A percentile compares a stretch with the other conserved stretches of the same genome.
Evolutionary conservation across 2,329 filamentous ascomycete genomes (phyloP).

Genomic region (Ophiosphaerella korrae): DNA sequence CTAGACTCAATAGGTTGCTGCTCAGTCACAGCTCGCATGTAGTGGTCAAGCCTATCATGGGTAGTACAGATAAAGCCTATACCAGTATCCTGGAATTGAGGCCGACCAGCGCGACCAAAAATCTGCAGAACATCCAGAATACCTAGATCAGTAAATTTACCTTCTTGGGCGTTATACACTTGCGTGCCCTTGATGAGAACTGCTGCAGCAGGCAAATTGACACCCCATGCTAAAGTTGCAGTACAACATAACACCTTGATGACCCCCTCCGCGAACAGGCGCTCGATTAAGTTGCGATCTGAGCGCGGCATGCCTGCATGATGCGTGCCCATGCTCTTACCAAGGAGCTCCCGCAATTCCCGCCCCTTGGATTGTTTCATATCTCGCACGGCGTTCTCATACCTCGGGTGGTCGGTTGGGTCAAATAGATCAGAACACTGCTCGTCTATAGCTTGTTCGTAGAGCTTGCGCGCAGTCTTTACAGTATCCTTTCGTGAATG

Average conservation of each 20-base stretch:
- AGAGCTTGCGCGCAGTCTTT: conserved; percentile 81
- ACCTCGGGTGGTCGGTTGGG: conserved; percentile 76
- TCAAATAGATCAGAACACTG: conserved; percentile 82
- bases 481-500: conserved; percentile 95
- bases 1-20: conserved; percentile 97
- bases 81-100: conserved; percentile 96
- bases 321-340: conserved; percentile 91
- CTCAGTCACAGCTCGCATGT: conserved; percentile 89
- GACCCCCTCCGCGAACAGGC: conserved; percentile 88
- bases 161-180: conserved; percentile 93
- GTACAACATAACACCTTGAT: conserved; percentile 98
- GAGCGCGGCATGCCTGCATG: conserved; percentile 96
- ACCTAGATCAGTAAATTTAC: conserved; percentile 93
- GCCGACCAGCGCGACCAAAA: conserved; percentile 95
- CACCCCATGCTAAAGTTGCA: conserved; percentile 96
- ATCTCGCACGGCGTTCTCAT: conserved; percentile 78
- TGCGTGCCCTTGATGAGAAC: conserved; percentile 98
- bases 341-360: conserved; percentile 85
- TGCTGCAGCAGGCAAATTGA: conserved; percentile 94
- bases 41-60: conserved; percentile 90
- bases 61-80: conserved; percentile 98
- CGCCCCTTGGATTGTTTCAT: conserved; percentile 84
- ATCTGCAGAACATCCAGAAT: conserved; percentile 98
- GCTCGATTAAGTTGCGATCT: conserved; percentile 94
- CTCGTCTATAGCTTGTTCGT: conserved; percentile 84